phyloP scores from a whole-genome alignment of 2,329 filamentous ascomycete genomes.

The Acrocalymma vagum region DNA sequence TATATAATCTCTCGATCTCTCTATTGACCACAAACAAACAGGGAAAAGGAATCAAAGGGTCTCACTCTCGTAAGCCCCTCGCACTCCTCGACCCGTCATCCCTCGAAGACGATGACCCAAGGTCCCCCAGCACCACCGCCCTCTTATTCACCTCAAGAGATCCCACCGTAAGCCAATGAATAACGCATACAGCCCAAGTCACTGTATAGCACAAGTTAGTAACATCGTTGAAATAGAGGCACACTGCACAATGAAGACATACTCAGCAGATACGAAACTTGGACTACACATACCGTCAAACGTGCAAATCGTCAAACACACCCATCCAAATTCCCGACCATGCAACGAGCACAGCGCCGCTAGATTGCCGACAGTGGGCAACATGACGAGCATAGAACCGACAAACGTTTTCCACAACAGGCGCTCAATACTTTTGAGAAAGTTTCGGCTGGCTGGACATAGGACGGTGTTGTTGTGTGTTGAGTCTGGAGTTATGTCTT shows the following conservation, averaged over 20 bases:
- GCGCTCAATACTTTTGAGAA: constrained; percentile 30
- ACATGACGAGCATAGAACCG: constrained; percentile 47
- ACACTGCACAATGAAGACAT: too few relatives aligned
- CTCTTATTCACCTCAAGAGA: constrained; percentile 28
- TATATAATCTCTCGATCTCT: too few relatives aligned
- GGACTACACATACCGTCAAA: constrained; percentile 48
- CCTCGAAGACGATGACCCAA: too few relatives aligned
- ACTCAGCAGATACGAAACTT: too few relatives aligned
- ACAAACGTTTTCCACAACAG: constrained; percentile 38
- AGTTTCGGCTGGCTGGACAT: constrained; percentile 21
- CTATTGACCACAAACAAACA: too few relatives aligned
- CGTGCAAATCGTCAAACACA: constrained; percentile 51
- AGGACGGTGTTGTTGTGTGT: constrained; percentile 15
- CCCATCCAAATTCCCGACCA: constrained; percentile 49
- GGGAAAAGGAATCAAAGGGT: too few relatives aligned
- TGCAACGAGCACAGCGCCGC: constrained; percentile 35
- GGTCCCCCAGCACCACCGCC: too few relatives aligned
- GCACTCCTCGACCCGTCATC: too few relatives aligned
- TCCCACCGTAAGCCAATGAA: constrained; percentile 47
- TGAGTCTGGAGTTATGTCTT: too few relatives aligned
- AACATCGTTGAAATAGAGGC: neutral
- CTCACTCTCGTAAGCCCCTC: too few relatives aligned
- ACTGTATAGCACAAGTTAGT: constrained; percentile 28
- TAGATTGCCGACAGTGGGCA: constrained; percentile 51
- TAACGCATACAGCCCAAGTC: constrained; percentile 42